Conservation (phyloP, 257 asterid genomes). For the Solanum acaule region DNA sequence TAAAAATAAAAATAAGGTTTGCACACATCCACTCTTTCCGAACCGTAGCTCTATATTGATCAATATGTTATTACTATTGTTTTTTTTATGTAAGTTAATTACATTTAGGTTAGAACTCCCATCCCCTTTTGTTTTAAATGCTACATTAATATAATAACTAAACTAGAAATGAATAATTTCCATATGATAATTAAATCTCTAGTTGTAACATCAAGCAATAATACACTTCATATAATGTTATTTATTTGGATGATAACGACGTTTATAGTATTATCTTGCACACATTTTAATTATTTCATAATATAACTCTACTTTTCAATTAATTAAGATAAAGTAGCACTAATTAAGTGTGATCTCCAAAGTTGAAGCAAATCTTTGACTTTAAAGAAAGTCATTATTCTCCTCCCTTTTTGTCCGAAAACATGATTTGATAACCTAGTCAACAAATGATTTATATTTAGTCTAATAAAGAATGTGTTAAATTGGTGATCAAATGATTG, state of each 20-base stretch:
- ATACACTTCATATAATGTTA: neutral
- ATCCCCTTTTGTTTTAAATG: neutral
- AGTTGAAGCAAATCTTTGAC: slow-evolving; percentile 1
- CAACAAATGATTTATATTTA: neutral
- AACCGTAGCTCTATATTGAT: neutral
- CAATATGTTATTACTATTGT: neutral
- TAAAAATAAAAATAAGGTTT: neutral
- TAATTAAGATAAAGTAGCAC: neutral
- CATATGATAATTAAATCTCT: neutral
- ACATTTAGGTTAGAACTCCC: neutral
- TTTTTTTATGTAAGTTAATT: neutral
- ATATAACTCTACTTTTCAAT: neutral
- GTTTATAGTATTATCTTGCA: neutral
- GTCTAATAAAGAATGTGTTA: neutral
- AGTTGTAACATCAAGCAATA: neutral
- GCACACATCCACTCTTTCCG: neutral
- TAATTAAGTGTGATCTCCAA: neutral
- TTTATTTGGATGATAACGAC: neutral
- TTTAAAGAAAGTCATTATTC: neutral
- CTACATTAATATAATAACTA: neutral
- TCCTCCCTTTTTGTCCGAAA: neutral
- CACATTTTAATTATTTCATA: neutral
- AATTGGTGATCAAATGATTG: neutral
- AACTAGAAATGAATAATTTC: neutral
- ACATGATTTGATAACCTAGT: neutral